These are phyloP conservation scores for Zoysia japonica DNA, from an alignment of 176 grass and related monocot genomes.

Conservation along the genomic window DNA sequence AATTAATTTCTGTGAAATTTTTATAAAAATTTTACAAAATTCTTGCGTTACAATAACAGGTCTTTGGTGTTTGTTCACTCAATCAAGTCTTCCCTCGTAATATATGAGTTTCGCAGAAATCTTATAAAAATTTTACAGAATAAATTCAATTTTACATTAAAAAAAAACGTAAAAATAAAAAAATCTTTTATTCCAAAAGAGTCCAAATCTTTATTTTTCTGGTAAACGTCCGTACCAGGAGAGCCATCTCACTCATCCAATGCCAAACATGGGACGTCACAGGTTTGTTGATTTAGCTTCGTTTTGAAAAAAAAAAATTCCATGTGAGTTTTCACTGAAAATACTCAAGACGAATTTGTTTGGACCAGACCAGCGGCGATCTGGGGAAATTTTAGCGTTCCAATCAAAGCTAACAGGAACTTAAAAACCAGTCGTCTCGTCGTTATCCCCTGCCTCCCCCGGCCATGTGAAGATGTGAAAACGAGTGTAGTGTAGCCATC, in stretches of 20 bases:
- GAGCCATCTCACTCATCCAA: neutral
- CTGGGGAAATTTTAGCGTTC: neutral
- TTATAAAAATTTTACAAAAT: too few relatives aligned
- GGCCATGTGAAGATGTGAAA: constrained; percentile 40
- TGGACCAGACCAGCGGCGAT: neutral
- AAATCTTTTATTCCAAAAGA: too few relatives aligned
- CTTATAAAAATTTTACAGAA: too few relatives aligned
- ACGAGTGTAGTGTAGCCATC: constrained; percentile 31
- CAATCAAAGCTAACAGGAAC: constrained; percentile 5
- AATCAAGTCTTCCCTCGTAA: too few relatives aligned
- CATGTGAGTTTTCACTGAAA: neutral
- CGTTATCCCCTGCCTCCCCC: neutral
- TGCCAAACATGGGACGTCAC: neutral
- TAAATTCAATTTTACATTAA: too few relatives aligned
- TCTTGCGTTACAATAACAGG: too few relatives aligned
- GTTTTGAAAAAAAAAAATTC: neutral
- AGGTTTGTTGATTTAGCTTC: neutral
- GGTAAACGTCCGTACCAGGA: constrained; percentile 36
- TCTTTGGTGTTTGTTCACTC: too few relatives aligned
- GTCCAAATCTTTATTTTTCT: neutral
- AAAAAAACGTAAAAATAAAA: too few relatives aligned
- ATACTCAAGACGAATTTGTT: neutral
- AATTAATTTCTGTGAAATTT: too few relatives aligned
- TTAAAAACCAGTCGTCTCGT: neutral
- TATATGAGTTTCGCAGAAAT: too few relatives aligned